Conservation (phyloP, 176 grass and related monocot genomes). For the Phoenix dactylifera region DNA sequence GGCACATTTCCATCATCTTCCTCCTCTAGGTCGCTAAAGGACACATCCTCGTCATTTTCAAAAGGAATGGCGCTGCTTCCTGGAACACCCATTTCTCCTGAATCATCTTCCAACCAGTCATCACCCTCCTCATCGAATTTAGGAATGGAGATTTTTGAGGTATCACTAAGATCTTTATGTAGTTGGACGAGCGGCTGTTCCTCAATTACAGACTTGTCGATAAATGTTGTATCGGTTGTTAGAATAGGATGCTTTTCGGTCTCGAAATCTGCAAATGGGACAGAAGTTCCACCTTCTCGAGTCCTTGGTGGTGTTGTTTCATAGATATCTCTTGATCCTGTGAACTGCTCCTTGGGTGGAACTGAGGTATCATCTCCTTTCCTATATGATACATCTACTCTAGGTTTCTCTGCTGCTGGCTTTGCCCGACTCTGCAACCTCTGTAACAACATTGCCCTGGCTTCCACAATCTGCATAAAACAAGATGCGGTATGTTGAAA, state of each 20-base stretch:
- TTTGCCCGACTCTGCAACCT: slow-evolving; percentile 51
- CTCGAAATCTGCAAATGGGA: slow-evolving; percentile 45
- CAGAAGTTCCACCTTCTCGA: slow-evolving; percentile 19
- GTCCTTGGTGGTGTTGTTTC: slow-evolving; percentile 17
- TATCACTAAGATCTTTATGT: slow-evolving; percentile 29
- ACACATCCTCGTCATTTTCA: slow-evolving; percentile 68
- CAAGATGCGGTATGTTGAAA: too few species aligned
- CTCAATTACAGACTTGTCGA: slow-evolving; percentile 68
- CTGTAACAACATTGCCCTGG: slow-evolving; percentile 80
- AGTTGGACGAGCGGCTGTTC: slow-evolving; percentile 22
- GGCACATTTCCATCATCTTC: slow-evolving; percentile 40
- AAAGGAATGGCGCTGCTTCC: slow-evolving; percentile 41
- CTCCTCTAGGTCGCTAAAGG: slow-evolving; percentile 83
- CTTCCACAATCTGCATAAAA: slow-evolving; percentile 77
- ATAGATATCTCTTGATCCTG: slow-evolving; percentile 23
- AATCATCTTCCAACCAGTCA: slow-evolving; percentile 57
- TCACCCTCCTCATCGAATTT: slow-evolving; percentile 58
- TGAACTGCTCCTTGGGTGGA: slow-evolving; percentile 13
- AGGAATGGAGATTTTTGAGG: slow-evolving; percentile 27
- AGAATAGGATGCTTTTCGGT: slow-evolving; percentile 55
- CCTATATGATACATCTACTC: slow-evolving; percentile 1
- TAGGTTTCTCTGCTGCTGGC: slow-evolving; percentile 31
- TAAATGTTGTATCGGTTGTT: slow-evolving; percentile 39
- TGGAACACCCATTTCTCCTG: slow-evolving; percentile 28
- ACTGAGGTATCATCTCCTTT: slow-evolving; percentile 24